phyloP scores from a whole-genome alignment of 306 rosid species.

The Lathyrus tuberosus region DNA sequence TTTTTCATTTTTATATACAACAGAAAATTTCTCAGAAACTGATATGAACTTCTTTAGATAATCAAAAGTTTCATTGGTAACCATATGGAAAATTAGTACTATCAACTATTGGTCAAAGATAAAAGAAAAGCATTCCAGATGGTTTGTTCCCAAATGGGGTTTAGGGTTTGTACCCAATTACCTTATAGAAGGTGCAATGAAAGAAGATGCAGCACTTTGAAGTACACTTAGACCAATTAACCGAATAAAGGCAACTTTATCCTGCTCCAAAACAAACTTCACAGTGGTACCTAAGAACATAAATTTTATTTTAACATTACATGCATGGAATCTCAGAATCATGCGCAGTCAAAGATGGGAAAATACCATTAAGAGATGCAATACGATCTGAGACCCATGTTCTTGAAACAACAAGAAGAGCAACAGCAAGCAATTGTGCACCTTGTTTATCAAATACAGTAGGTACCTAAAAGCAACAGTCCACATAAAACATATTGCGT shows the following conservation, averaged over 20 bases:
- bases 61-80: slow-evolving; percentile 26
- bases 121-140: slow-evolving; percentile 22
- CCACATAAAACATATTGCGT: slow-evolving; percentile 26
- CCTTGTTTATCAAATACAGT: slow-evolving; percentile 94
- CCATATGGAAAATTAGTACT: slow-evolving; percentile 13
- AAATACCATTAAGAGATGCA: slow-evolving; percentile 87
- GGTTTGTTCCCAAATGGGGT: slow-evolving; percentile 27
- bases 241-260: slow-evolving; percentile 77
- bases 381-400: slow-evolving; percentile 98
- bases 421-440: slow-evolving; percentile 89
- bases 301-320: slow-evolving; percentile 39
- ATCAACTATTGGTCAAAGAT: slow-evolving; percentile 17
- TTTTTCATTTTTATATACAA: no score
- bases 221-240: slow-evolving; percentile 86
- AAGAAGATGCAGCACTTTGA: slow-evolving; percentile 89
- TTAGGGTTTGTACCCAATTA: slow-evolving; percentile 30
- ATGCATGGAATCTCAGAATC: slow-evolving; percentile 17
- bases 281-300: slow-evolving; percentile 83
- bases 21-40: slow-evolving; percentile 26
- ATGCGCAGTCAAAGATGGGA: slow-evolving; percentile 21
- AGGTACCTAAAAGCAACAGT: slow-evolving; percentile 66
- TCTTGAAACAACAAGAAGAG: slow-evolving; percentile 88
- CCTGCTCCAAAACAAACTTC: slow-evolving; percentile 93
- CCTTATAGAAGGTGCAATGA: slow-evolving; percentile 95
- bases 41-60: slow-evolving; percentile 10